Conservation (phyloP, 306 rosid genomes). For the Abrus pulchellus region DNA sequence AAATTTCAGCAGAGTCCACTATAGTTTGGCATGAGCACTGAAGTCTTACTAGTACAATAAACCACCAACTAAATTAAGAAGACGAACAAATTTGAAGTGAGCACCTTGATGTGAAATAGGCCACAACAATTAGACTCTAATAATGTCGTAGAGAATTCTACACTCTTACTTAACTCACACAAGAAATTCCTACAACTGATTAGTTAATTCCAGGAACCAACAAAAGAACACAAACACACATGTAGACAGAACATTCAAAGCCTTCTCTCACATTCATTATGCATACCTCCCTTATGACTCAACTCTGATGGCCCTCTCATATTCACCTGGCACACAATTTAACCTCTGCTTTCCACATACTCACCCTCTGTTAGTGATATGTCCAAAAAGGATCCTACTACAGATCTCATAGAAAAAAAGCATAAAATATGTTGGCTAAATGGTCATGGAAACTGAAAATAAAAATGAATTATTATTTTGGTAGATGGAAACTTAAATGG, state of each 20-base stretch:
- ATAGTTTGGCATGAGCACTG: neutral
- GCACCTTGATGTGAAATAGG: neutral
- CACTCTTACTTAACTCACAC: neutral
- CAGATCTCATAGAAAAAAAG: neutral
- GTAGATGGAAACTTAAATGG: slow-evolving; percentile 33
- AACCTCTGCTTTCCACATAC: neutral
- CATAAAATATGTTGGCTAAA: neutral
- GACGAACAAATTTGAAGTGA: neutral
- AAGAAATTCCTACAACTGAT: neutral
- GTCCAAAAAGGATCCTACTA: neutral
- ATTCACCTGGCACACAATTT: neutral
- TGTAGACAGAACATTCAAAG: neutral
- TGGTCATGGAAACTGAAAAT: slow-evolving; percentile 1
- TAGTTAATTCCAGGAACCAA: neutral
- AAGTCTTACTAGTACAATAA: neutral
- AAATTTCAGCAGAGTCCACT: neutral
- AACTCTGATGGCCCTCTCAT: neutral
- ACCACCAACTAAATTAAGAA: neutral
- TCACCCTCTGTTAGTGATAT: neutral
- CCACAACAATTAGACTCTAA: neutral
- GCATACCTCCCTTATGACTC: neutral
- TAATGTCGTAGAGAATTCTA: neutral
- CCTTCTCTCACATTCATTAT: neutral
- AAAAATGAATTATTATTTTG: neutral
- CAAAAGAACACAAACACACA: slow-evolving; percentile 5